Evolutionary conservation across 2,329 filamentous ascomycete genomes (phyloP), one percentile per base, ranked within the genome.

Genomic region (Pseudodiploospora longispora): DNA sequence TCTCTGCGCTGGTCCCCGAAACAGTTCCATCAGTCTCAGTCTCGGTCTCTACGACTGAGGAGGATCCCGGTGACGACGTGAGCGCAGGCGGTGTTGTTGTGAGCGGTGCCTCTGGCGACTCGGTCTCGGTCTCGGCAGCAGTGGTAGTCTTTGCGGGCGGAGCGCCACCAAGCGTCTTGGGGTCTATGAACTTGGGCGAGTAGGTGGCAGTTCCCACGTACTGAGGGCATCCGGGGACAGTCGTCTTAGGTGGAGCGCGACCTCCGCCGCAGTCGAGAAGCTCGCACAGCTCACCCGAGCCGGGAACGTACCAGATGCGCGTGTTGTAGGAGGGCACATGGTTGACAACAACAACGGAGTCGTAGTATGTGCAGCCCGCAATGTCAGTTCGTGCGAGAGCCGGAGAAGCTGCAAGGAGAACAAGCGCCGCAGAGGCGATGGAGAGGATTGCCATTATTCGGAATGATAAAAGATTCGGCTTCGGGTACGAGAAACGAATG

Each of bases 251-350:
- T 3, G 81, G 78, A 6, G 80, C 82, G 38, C 75, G 71, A 44
- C 80, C 82, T 51, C 82, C 82, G 46, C 82, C 81, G 62, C 82
- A 85, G 71, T 85, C 81, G 52, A 80, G 70, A 49, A 77, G 57
- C 8, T 68, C 67, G 70, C 82, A 85, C 57, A 84, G 67, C 66
- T 84, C 80, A 57, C 80, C 78, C 12, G 74, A 78, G 52, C 64
- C 78, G 2, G 79, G 80, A 42, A 82, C 73, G 60, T 78, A 83
- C 69, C 70, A 84, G 54, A 79, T 61, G 38, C 72, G 48, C 44
- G 68, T 73, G 36, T 69, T 68, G 52, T 70, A 72, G 47, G 62
- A 58, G 38, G 56, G 53, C 43, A 45, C 36, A 37, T 55, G 51
- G 47, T 59, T 55, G 44, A 60, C 52, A 43, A 43, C 44, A 43